These are phyloP conservation scores for Bryopsis sp. DNA, from an alignment of 139 green algal species.

Conservation along the genomic window DNA sequence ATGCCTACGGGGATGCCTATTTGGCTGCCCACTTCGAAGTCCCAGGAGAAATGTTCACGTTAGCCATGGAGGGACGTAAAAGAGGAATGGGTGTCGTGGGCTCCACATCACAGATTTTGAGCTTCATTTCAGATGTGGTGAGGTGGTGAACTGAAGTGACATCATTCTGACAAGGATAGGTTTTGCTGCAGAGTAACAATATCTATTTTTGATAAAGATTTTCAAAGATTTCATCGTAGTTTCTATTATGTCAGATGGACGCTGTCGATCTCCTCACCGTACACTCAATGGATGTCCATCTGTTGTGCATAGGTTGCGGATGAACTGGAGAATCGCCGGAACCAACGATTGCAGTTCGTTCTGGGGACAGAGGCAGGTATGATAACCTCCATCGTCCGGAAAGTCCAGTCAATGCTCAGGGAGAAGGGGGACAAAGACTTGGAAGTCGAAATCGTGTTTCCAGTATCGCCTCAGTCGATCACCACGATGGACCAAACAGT, in stretches of 20 bases:
- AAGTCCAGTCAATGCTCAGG: slow-evolving; percentile 38
- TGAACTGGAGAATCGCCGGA: slow-evolving; percentile 48
- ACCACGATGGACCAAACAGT: slow-evolving; percentile 40
- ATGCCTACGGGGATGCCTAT: slow-evolving; percentile 84
- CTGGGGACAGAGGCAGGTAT: slow-evolving; percentile 97
- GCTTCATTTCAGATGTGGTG: slow-evolving; percentile 82
- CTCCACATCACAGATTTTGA: slow-evolving; percentile 93
- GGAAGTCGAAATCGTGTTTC: slow-evolving; percentile 95
- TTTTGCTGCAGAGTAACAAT: no score
- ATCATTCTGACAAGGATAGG: no score
- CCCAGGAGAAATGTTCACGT: slow-evolving; percentile 86
- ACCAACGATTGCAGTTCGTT: slow-evolving; percentile 80
- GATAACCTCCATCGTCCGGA: slow-evolving; percentile 92
- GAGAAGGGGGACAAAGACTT: slow-evolving; percentile 45
- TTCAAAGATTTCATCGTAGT: no score
- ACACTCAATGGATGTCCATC: no score
- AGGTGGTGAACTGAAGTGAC: not conserved
- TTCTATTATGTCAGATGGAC: no score
- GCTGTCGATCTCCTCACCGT: no score
- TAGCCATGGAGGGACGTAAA: slow-evolving; percentile 79
- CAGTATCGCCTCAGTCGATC: slow-evolving; percentile 74
- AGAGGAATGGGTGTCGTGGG: slow-evolving; percentile 85
- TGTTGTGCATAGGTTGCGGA: slow-evolving; percentile 22
- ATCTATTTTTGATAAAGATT: no score
- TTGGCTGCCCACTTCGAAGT: slow-evolving; percentile 96